Evolutionary conservation across 139 green algal species (phyloP), one percentile per base, ranked within the genome.

Genomic region (Closterium sp.): DNA sequence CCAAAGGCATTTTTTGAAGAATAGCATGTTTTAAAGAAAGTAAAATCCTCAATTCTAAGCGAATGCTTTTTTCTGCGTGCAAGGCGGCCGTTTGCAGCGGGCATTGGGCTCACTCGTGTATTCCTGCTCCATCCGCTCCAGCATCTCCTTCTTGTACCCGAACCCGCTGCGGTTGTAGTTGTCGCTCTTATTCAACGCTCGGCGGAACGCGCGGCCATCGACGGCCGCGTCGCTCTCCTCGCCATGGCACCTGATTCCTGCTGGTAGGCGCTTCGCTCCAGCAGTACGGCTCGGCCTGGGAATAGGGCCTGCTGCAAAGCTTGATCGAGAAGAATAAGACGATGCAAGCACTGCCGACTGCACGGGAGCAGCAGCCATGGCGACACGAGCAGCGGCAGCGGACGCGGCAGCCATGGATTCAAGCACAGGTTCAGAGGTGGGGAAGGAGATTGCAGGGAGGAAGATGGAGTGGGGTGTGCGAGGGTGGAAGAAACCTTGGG

Each of bases 121-220:
- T 89, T 99, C 96, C 73, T 97, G 94, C 32, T 99, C 97, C 98
- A 99, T 99, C 88, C 97, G 91, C 11, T 94, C 91, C 89, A 99
- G 95, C 89, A 96, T 97, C 50, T 96, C 95, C 9, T 95, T 87
- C 91, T 99, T 97, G 90, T 99, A 97, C 13, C 62, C 92, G 30
- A 94, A 96, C 27, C 96, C 95, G 84, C 98, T 96, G n/a, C 97
- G 95, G 21, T 96, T 97, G 94, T 99, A 99, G n/a, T 95, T 95
- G 4, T 97, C 97, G 6, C 96, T 98, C 92, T 97, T 95, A 90
- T 97, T 98, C 27, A 99, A 95, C 0, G 96, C 96, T 24, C 98
- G 95, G 30, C 98, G 94, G 87, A 99, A 97, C 6, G 96, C 94
- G 10, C 97, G 94, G 11, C 96, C 97, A 89, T 99, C 97, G 86